Base-by-base conservation (phyloP, 352 stramenopile species). In the Globisporangium mamillatum region DNA sequence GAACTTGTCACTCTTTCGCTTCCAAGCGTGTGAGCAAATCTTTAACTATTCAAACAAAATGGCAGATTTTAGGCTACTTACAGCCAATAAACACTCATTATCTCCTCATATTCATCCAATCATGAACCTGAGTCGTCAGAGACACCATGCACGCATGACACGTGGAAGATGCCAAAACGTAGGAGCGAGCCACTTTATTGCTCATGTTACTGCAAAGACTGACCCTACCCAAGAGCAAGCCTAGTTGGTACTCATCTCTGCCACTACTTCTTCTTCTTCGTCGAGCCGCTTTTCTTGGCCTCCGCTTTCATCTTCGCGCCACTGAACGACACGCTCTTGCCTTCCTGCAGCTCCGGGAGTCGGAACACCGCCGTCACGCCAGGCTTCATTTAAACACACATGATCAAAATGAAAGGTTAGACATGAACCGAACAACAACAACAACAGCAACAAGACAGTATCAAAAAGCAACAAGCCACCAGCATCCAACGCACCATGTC, bases 311-410 rank as follows among this genome's bases (percentile, higher is more conserved):
- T 48, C 38, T 48, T 48, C 38, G 12, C 14, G 38, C 36, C 12
- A 2, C 63, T 54, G 52, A 86, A 84, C 4, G 63, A 46, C n/a
- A 69, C 68, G 44, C 74, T 68, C 58, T 88, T 89, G 62, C 77
- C 79, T 14, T 86, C 73, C 22, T 80, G 81, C 38, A 90, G 69
- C 44, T 86, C 76, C n/a, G 83, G 29, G 9, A 91, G 74, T 52
- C 76, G 76, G 60, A 90, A 91, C 46, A 84, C 78, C 34, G 69
- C 70, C 55, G 80, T 68, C 22, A 91, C 55, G 24, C 82, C 75
- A 48, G 73, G 48, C 82, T 90, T 25, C 12, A 74, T 4, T 10
- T 29, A 29, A 55, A 55, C 46, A 12, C 4, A 55, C 12, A 24
- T 12, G 27, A 29, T 29, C 27, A 29, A 29, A 29, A 29, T 29